Evolutionary conservation across 225 moss, liverwort and hornwort genomes (phyloP).

Genomic region (Climacium dendroides): DNA sequence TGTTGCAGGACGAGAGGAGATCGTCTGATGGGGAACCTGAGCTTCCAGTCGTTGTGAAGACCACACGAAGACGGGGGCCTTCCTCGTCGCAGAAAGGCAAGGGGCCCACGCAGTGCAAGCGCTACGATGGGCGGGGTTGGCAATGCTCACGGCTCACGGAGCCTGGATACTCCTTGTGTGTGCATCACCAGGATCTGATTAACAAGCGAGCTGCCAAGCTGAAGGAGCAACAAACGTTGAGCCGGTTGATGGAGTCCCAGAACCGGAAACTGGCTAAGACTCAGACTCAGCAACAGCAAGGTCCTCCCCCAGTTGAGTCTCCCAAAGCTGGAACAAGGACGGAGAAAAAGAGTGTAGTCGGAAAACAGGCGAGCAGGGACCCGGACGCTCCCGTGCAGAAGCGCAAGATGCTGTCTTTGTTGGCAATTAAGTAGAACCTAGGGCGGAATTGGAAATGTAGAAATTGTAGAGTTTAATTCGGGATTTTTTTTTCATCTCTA

Average conservation of each 20-base stretch:
- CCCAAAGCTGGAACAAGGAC: not conserved
- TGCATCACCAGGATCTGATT: slow-evolving; percentile 46
- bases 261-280: slow-evolving; percentile 3
- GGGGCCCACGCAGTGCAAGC: slow-evolving; percentile 45
- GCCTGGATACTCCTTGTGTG: slow-evolving; percentile 41
- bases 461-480: not conserved
- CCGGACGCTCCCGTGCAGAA: slow-evolving; percentile 13
- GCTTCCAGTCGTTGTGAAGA: slow-evolving; percentile 4
- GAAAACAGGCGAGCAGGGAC: not conserved
- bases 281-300: not conserved
- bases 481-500: not conserved
- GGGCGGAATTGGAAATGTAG: not conserved
- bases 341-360: not conserved
- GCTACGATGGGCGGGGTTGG: slow-evolving; percentile 49
- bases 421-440: slow-evolving; percentile 20
- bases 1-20: not conserved
- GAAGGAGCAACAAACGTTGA: slow-evolving; percentile 36
- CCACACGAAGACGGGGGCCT: slow-evolving; percentile 30
- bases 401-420: slow-evolving; percentile 32
- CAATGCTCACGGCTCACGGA: slow-evolving; percentile 46
- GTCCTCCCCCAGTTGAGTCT: not conserved
- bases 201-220: slow-evolving; percentile 50
- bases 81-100: slow-evolving; percentile 44
- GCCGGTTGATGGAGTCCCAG: slow-evolving; percentile 23
- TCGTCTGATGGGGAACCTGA: not conserved